These are phyloP conservation scores for Dimocarpus longan DNA, from an alignment of 345 rosid species.

Conservation along the genomic window DNA sequence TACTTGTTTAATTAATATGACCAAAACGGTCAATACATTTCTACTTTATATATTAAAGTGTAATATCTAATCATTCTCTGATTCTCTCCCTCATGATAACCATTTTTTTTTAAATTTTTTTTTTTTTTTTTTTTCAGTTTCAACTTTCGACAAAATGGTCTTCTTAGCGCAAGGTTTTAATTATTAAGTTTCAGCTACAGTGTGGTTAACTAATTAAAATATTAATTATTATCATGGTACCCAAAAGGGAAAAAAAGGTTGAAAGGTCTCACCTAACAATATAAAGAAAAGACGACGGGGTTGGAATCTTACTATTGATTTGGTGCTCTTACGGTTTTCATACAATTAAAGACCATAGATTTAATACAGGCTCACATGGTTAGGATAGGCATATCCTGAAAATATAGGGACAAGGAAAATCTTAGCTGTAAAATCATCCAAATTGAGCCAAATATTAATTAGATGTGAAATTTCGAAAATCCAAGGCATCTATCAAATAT, in stretches of 20 bases:
- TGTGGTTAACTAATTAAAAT: not conserved
- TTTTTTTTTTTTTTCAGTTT: too few relatives aligned
- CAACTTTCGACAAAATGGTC: not conserved
- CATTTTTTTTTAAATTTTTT: too few relatives aligned
- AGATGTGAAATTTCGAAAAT: not conserved
- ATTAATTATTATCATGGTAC: too few relatives aligned
- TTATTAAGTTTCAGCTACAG: not conserved
- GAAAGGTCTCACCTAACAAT: not conserved
- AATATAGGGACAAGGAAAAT: slow-evolving; percentile 1
- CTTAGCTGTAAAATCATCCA: not conserved
- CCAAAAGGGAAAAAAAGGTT: not conserved
- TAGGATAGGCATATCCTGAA: slow-evolving; percentile 8
- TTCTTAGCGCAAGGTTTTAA: not conserved
- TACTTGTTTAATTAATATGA: too few relatives aligned
- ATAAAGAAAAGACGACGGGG: not conserved
- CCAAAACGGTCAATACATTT: too few relatives aligned
- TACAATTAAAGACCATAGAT: not conserved
- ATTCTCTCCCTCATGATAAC: too few relatives aligned
- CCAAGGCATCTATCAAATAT: not conserved
- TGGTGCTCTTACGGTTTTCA: not conserved
- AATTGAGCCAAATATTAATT: not conserved
- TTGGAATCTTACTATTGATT: not conserved
- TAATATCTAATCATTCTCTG: too few relatives aligned
- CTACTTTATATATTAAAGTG: too few relatives aligned
- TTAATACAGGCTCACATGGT: not conserved